Evolutionary conservation across 1,284 basidiomycete genomes (phyloP), one percentile per base, ranked within the genome.

Genomic region (Mycosarcoma maydis): DNA sequence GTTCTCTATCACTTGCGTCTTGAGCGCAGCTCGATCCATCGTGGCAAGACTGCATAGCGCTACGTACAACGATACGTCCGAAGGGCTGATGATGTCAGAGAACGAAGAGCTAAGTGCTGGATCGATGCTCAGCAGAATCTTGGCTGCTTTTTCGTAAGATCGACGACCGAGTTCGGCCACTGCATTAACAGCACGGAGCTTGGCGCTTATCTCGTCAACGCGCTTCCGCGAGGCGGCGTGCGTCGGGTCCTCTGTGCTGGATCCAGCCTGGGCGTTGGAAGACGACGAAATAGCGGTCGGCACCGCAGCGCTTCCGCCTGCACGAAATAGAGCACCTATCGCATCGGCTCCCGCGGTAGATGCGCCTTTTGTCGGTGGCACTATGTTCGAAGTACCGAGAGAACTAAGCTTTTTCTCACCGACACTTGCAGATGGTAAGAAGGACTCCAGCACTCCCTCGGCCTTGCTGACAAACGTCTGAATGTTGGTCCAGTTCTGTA

Each of bases 401-500:
- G 66, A 65, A 44, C 59, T 53, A 26, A 69, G 40, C 58, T 65
- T 58, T 46, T 64, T 39, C 86, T 85, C 64, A 88, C 89, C 66
- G 3, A 45, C 54, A 16, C 45, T 41, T 7, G 22, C 54, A 13
- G 46, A 58, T 2, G 69, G 76, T 6, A 83, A 76, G 3, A 87
- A 84, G 3, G 89, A 86, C 42, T 93, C 91, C 24, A 94, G 85
- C 1, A 92, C 90, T 0, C 90, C 88, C 55, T 94, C 92, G 8
- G 92, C 92, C 83, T 95, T 95, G 87, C 89, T 92, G 37, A 93
- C 88, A 78, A 93, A 94, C 4, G 90, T 92, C 16, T 89, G 85
- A 36, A 94, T 87, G 74, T 92, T 91, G 0, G 88, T 84, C 81
- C 90, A 93, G 81, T 91, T 91, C 59, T 87, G 85, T 80, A 92